Evolutionary conservation across 257 asterid genomes (phyloP), one percentile per base, ranked within the genome.

Genomic region (Solanum arcanum): DNA sequence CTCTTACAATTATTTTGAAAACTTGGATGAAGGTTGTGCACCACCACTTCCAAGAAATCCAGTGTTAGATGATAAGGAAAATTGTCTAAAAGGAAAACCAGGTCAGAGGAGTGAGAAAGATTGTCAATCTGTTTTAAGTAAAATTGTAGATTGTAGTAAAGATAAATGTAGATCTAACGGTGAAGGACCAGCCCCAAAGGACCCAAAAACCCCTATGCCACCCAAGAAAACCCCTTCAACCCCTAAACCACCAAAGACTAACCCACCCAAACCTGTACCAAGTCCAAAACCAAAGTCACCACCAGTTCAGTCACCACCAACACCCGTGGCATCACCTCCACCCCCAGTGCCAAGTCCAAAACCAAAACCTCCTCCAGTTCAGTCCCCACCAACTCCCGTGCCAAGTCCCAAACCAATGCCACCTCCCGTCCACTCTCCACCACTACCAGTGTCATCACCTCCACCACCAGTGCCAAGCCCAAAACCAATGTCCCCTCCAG

Each of bases 1-100:
- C 70, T 91, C 94, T 0, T 69, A 12, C 42, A 94, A 96, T 78
- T 96, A 91, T 59, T 96, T 95, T 14, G 94, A 95, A 3, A 83
- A 72, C 3, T 90, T 90, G 72, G 96, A 93, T 72, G 66, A 56
- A 3, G 66, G 86, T 1, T 96, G 99, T 20, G 20, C 59, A 12
- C 90, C 90, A 3, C 90, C 92, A 2, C 42, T 14, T 46, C 49
- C 25, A 42, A 88, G 86, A 1, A 89, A 75, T 35, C 49, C 93
- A 9, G 39, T 23, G 5, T 13, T 92, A 46, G 95, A 90, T 3
- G 93, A 90, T 0, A 85, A 86, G 47, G 70, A 80, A 14, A 96
- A 96, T 59, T 95, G 99, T 88, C 46, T 96, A 12, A 59, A 10
- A 0, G 92, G 73, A 60, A 42, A 76, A 60, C 42, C 86, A 9